A percentile compares a stretch with the other conserved stretches of the same genome.
Evolutionary conservation across 2,329 filamentous ascomycete species (phyloP).

Genomic region (Fusarium continuum): DNA sequence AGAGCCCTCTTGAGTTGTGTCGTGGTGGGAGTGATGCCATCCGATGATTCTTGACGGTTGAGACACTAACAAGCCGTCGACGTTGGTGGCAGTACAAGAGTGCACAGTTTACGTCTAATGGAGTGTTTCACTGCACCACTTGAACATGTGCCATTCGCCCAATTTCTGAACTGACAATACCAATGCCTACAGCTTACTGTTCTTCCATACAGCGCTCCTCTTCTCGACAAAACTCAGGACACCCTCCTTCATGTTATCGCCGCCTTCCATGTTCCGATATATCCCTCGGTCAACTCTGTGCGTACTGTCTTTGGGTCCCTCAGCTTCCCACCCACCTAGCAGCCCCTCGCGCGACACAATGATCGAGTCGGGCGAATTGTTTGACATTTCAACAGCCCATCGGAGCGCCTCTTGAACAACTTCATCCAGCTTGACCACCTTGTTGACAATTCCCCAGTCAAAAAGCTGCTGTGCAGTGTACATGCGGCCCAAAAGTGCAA

Average conservation of each 20-base stretch:
- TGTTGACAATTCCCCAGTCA: constrained; percentile 76
- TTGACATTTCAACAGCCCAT: constrained; percentile 69
- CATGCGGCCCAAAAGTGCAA: constrained; percentile 71
- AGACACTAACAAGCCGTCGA: constrained; percentile 24
- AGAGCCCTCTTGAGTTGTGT: neutral
- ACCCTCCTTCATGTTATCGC: constrained; percentile 79
- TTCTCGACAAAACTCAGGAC: constrained; percentile 80
- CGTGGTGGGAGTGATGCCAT: neutral
- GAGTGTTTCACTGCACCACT: neutral
- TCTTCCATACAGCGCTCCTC: constrained; percentile 72
- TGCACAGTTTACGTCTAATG: constrained; percentile 5
- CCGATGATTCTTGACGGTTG: neutral
- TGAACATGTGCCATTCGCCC: neutral
- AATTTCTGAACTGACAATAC: neutral
- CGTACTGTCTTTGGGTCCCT: constrained; percentile 71
- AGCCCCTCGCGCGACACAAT: constrained; percentile 78
- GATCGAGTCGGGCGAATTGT: constrained; percentile 77
- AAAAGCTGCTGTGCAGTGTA: constrained; percentile 68
- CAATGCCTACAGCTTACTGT: constrained; percentile 63
- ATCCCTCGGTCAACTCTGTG: constrained; percentile 64
- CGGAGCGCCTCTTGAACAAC: constrained; percentile 67
- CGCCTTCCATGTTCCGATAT: constrained; percentile 67
- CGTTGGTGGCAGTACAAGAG: constrained; percentile 22
- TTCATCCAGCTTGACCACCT: constrained; percentile 54
- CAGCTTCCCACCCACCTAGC: constrained; percentile 75